phyloP scores from a whole-genome alignment of 805 yeast genomes.

The Nakazawaea laoshanensis region DNA sequence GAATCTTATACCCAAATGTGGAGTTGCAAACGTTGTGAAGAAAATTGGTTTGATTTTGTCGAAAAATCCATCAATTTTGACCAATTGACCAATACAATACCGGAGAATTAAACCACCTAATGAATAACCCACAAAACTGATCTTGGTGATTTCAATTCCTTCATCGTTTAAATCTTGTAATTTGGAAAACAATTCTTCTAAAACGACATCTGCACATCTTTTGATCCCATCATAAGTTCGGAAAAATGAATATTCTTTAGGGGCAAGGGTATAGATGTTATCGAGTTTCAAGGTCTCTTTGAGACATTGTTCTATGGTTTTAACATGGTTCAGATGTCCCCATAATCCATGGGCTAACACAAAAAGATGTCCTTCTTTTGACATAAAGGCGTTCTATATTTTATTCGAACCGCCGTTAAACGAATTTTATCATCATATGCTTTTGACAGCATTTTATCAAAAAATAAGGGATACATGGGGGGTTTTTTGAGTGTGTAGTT shows the following conservation, averaged over 20 bases:
- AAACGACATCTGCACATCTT: constrained; percentile 58
- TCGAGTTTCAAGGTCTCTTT: constrained; percentile 30
- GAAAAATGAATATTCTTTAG: constrained; percentile 55
- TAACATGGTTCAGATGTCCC: constrained; percentile 58
- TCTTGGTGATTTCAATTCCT: constrained; percentile 30
- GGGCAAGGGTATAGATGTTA: constrained; percentile 35
- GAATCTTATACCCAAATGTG: constrained; percentile 61
- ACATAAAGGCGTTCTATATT: too few relatives aligned
- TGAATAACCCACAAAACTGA: constrained; percentile 82
- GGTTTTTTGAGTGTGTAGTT: neutral
- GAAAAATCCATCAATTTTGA: constrained; percentile 37
- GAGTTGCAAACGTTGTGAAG: constrained; percentile 68
- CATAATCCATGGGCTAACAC: constrained; percentile 75
- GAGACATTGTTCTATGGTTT: constrained; percentile 35
- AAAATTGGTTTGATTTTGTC: constrained; percentile 49
- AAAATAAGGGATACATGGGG: too few relatives aligned
- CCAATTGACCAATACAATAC: constrained; percentile 54
- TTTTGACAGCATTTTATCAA: too few relatives aligned
- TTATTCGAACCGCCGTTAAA: too few relatives aligned
- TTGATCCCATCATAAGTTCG: constrained; percentile 83
- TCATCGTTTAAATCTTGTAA: constrained; percentile 26
- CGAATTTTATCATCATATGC: too few relatives aligned
- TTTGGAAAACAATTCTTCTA: constrained; percentile 52
- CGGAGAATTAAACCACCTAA: constrained; percentile 82
- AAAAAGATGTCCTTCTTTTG: too few relatives aligned